These are phyloP conservation scores for Tephrocybe sp. DNA, from an alignment of 768 basidiomycete species.

Conservation along the genomic window DNA sequence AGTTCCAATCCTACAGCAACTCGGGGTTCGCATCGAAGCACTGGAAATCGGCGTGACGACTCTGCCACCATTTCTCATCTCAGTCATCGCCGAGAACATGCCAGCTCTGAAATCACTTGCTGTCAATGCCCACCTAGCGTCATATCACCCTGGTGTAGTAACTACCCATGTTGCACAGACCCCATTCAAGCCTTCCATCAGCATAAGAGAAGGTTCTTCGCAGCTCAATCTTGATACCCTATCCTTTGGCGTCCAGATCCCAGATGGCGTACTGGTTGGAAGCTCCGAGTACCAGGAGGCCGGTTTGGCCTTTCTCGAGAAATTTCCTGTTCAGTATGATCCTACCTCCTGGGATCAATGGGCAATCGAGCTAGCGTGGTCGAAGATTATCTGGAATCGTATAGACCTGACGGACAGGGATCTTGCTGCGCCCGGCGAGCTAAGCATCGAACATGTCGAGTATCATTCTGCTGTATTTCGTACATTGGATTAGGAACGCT, in stretches of 20 bases:
- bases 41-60: conserved; percentile 19
- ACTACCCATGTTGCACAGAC: conserved; percentile 4
- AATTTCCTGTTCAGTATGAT: conserved; percentile 10
- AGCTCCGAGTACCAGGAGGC: conserved; percentile 1
- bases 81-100: conserved; percentile 10
- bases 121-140: conserved; percentile 21
- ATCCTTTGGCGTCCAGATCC: conserved; percentile 13
- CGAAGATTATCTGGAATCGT: conserved; percentile 17
- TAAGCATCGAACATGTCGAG: conserved; percentile 14
- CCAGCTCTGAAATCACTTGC: conserved; percentile 17
- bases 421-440: not conserved
- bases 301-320: conserved; percentile 3
- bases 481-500: not conserved
- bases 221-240: conserved; percentile 8
- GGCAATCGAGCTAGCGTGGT: conserved; percentile 13
- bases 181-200: conserved; percentile 1
- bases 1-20: conserved; percentile 12
- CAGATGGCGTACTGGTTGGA: not conserved
- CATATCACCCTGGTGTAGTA: conserved; percentile 18
- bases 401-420: not conserved
- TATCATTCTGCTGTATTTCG: conserved; percentile 1
- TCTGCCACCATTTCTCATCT: conserved; percentile 17
- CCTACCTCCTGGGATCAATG: conserved; percentile 14
- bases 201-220: not conserved
- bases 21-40: conserved; percentile 6